A percentile compares a stretch with the other conserved stretches of the same genome.
These are phyloP conservation scores for Dimocarpus longan DNA, from an alignment of 345 rosid species.

Conservation along the genomic window DNA sequence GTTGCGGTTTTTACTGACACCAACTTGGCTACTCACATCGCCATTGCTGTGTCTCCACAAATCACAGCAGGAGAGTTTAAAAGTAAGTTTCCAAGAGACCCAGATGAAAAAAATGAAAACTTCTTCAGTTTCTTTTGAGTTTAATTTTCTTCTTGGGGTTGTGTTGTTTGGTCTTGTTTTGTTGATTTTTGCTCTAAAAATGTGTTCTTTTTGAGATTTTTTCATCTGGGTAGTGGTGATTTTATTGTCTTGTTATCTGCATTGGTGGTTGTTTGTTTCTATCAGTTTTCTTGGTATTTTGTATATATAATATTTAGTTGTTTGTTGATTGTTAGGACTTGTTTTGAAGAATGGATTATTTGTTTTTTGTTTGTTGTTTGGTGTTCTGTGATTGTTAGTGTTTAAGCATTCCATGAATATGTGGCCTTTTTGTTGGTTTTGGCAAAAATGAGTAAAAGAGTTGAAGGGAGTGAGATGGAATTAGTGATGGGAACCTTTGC, in stretches of 20 bases:
- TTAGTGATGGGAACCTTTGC: background rate
- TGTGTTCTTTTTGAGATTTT: background rate
- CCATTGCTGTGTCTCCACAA: constrained; percentile 46
- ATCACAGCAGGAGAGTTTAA: constrained; percentile 50
- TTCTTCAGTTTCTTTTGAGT: background rate
- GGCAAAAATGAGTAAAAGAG: background rate
- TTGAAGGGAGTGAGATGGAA: background rate
- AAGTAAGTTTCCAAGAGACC: constrained; percentile 36
- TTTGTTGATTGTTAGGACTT: background rate
- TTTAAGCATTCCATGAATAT: background rate
- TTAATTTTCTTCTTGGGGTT: background rate
- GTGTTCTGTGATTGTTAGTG: background rate
- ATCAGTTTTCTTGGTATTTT: background rate
- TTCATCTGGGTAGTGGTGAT: background rate
- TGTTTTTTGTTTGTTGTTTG: background rate
- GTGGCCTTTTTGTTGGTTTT: background rate
- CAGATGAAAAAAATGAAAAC: no score
- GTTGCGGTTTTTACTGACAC: constrained; percentile 59
- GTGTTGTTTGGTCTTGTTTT: background rate
- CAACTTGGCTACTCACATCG: constrained; percentile 62
- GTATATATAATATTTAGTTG: background rate
- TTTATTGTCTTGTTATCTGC: background rate
- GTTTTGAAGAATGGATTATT: background rate
- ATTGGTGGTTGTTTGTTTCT: background rate
- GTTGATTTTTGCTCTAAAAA: background rate